A percentile compares a stretch with the other conserved stretches of the same genome.
Conservation (phyloP, 352 stramenopile species). For the Plasmopara muralis region DNA sequence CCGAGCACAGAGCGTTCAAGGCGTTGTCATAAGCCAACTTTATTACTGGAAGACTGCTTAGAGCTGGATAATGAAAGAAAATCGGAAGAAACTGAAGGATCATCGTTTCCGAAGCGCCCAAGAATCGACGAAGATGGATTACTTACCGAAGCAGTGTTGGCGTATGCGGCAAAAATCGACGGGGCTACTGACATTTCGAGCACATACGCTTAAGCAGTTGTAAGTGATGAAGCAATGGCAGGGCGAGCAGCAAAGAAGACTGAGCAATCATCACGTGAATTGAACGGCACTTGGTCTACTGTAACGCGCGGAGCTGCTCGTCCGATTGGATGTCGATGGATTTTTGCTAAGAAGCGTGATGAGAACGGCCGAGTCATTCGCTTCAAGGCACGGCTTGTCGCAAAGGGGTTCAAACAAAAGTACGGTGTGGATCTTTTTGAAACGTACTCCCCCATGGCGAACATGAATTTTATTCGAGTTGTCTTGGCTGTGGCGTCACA, state of each 20-base stretch:
- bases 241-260: not conserved
- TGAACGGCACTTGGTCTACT: not conserved
- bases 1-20: not conserved
- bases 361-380: not conserved
- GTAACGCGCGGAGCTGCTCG: not conserved
- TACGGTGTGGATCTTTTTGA: not conserved
- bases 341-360: not conserved
- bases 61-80: not conserved
- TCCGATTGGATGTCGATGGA: not conserved
- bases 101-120: not conserved
- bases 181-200: not conserved
- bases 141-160: not conserved
- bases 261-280: not conserved
- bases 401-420: not conserved
- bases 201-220: constrained; percentile 5
- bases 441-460: constrained; percentile 16
- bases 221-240: not conserved
- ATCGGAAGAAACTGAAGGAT: not conserved
- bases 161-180: not conserved
- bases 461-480: constrained; percentile 28
- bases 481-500: not conserved
- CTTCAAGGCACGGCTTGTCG: not conserved
- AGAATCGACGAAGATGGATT: not conserved
- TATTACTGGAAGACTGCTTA: constrained; percentile 1
- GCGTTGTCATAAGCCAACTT: not conserved